phyloP scores from a whole-genome alignment of 2,329 filamentous ascomycete genomes.

The Penicillium glabrum region DNA sequence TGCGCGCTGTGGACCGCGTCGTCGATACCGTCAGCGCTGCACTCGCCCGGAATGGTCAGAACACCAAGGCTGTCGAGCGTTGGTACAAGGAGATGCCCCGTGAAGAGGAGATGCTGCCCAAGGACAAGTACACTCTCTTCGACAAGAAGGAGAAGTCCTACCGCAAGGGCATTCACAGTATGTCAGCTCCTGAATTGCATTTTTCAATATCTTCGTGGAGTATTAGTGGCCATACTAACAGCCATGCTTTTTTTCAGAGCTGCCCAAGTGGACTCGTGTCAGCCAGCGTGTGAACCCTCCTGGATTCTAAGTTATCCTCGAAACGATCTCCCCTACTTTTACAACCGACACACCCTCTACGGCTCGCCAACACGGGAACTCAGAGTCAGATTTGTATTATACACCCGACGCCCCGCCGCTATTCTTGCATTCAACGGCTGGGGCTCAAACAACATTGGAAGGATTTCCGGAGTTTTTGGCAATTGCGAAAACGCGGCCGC shows the following conservation, averaged over 20 bases:
- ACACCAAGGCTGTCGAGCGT: slow-evolving; percentile 73
- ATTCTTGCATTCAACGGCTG: neutral
- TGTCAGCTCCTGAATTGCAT: slow-evolving; percentile 42
- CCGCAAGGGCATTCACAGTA: slow-evolving; percentile 96
- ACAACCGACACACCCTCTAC: slow-evolving; percentile 1
- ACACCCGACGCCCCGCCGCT: slow-evolving; percentile 17
- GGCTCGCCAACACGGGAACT: slow-evolving; percentile 1
- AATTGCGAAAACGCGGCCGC: slow-evolving; percentile 26
- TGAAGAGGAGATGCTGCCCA: slow-evolving; percentile 91
- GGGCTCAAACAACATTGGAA: slow-evolving; percentile 24
- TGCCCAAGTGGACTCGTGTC: slow-evolving; percentile 92
- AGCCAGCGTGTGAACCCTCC: slow-evolving; percentile 92
- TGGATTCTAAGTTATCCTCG: slow-evolving; percentile 66
- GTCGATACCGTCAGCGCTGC: slow-evolving; percentile 79
- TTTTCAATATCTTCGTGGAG: neutral
- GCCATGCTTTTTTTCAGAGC: slow-evolving; percentile 52
- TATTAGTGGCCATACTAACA: neutral
- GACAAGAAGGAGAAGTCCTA: slow-evolving; percentile 95
- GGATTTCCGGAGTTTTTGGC: slow-evolving; percentile 36
- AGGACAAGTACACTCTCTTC: slow-evolving; percentile 98
- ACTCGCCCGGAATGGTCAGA: slow-evolving; percentile 68
- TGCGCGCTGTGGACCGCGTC: slow-evolving; percentile 84
- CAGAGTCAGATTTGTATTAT: slow-evolving; percentile 30
- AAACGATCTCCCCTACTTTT: neutral
- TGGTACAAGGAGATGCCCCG: slow-evolving; percentile 97